Evolutionary conservation across 352 stramenopile species (phyloP), one percentile per base, ranked within the genome.

Genomic region (Globisporangium echinulatum): DNA sequence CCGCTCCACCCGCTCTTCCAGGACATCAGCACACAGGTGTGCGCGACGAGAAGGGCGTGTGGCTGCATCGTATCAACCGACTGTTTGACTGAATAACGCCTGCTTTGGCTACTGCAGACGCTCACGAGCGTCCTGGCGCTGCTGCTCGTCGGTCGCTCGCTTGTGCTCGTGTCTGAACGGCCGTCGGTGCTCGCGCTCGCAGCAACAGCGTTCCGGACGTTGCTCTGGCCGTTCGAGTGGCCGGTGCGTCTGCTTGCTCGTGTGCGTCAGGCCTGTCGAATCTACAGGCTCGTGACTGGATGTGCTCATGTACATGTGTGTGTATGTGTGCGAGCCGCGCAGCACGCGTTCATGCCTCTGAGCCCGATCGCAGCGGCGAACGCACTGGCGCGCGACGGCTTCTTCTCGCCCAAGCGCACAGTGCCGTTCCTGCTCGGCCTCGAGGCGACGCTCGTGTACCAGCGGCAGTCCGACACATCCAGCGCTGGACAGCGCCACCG

Each of bases 211-310:
- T 47, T 77, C 7, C 54, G 71, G 44, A 65, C 72, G 17, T 19
- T 89, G 9, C 58, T 88, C 1, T 67, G 57, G 5, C 82, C 82
- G 8, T 85, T 92, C 53, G 59, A 86, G 40, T 89, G 74, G 79
- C 61, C 54, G 64, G 80, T 90, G 62, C 38, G 53, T 53, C 33
- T 53, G 3, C 15, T 37, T 0, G 6, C 7, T 9, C 37, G 15
- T 1, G 5, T 42, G 5, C 43, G 8, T 15, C 40, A 13, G 9
- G 14, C n/a, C 8, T 4, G 8, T 46, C 39, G 11, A 44, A 11
- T 44, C 7, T 44, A 7, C 39, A 2, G 19, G 19, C 19, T 25
- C 19, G 19, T 25, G 19, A 25, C 19, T 25, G 19, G 39, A 15
- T 13, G 9, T 7, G 40, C 40, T 46, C 40, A 46, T 46, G 9